Evolutionary conservation across 1,284 basidiomycete genomes (phyloP).

Genomic region (Austroboletus niveus): DNA sequence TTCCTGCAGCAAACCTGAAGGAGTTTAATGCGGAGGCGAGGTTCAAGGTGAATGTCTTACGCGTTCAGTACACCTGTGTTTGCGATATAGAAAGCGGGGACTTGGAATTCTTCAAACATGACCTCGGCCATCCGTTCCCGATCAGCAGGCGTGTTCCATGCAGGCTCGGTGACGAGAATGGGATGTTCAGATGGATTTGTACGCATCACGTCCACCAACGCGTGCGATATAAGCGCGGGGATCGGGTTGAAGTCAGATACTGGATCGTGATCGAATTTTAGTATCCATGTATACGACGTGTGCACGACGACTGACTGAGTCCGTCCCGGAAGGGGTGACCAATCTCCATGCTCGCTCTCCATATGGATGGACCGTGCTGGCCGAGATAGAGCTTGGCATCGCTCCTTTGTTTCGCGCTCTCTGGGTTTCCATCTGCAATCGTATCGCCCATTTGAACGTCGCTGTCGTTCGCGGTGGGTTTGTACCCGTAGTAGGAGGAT

Average conservation of each 20-base stretch:
- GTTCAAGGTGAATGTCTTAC: constrained; percentile 45
- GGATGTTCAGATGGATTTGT: constrained; percentile 82
- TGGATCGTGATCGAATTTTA: constrained; percentile 32
- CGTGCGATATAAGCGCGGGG: constrained; percentile 72
- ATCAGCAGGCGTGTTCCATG: constrained; percentile 92
- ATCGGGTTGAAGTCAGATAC: constrained; percentile 81
- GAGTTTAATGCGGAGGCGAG: constrained; percentile 9
- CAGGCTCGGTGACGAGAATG: constrained; percentile 90
- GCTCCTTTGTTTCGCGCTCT: constrained; percentile 31
- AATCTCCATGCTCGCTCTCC: constrained; percentile 87
- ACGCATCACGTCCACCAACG: constrained; percentile 73
- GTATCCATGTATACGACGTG: constrained; percentile 3
- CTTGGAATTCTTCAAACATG: constrained; percentile 94
- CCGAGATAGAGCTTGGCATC: constrained; percentile 80
- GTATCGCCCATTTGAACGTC: constrained; percentile 61
- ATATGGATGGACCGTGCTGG: constrained; percentile 90
- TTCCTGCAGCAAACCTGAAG: constrained; percentile 89
- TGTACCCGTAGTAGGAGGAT: constrained; percentile 87
- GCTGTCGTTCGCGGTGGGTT: constrained; percentile 39
- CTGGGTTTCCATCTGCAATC: constrained; percentile 34
- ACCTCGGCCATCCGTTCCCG: constrained; percentile 94
- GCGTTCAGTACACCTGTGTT: constrained; percentile 95
- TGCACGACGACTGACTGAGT: constrained; percentile 58
- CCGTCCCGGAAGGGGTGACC: constrained; percentile 84
- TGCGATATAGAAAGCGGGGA: constrained; percentile 96